A percentile compares a stretch with the other conserved stretches of the same genome.
Evolutionary conservation across 345 rosid genomes (phyloP).

Genomic region (Microcos paniculata): DNA sequence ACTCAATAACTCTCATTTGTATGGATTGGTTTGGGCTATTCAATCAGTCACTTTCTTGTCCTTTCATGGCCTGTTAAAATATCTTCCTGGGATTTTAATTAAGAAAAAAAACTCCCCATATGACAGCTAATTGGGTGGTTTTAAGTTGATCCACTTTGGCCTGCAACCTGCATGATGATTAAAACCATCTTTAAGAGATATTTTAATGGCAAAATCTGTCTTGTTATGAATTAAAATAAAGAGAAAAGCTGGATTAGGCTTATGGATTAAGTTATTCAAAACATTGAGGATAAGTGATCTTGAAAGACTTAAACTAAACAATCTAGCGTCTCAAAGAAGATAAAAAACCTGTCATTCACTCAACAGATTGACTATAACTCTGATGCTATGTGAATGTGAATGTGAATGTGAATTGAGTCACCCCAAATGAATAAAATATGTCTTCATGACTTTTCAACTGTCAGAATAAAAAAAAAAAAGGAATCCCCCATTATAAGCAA

Average conservation of each 20-base stretch:
- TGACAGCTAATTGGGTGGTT: neutral
- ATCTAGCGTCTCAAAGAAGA: no score
- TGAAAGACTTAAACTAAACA: neutral
- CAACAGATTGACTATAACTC: neutral
- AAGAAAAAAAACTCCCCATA: neutral
- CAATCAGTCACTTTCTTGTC: conserved; percentile 27
- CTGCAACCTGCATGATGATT: conserved; percentile 4
- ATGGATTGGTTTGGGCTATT: conserved; percentile 13
- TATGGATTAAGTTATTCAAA: neutral
- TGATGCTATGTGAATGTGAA: neutral
- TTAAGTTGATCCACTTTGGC: conserved; percentile 3
- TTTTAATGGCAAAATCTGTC: neutral
- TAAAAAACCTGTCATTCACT: neutral
- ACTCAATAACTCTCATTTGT: conserved; percentile 29
- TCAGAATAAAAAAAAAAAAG: no score
- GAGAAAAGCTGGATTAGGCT: neutral
- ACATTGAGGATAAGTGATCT: neutral
- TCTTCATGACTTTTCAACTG: neutral
- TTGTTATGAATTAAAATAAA: neutral
- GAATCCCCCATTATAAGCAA: no score
- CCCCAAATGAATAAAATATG: neutral
- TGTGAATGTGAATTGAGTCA: no score
- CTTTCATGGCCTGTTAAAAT: conserved; percentile 1
- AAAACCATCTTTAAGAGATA: neutral
- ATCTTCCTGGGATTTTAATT: conserved; percentile 12